Percentiles rank a stretch among this genome's conserved stretches.
Conservation (phyloP, 768 basidiomycete species). For the Sarcodon sp. region DNA sequence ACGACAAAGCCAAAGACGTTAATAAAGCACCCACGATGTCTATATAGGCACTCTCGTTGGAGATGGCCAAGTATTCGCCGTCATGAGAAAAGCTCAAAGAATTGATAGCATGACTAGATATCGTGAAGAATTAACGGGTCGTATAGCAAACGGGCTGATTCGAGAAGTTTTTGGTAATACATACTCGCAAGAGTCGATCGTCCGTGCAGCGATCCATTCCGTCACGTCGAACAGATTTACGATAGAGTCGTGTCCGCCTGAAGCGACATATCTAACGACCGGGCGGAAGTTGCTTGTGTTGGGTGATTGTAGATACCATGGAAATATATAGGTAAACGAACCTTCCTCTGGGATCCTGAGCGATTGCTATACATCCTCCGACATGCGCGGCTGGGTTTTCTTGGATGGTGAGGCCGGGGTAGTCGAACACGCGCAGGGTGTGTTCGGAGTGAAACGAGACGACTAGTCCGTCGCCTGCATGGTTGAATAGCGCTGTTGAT, state of each 20-base stretch:
- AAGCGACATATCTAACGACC: slow-evolving; percentile 45
- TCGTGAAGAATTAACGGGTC: not conserved
- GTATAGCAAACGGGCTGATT: slow-evolving; percentile 1
- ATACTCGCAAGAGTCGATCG: slow-evolving; percentile 73
- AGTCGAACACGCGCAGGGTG: slow-evolving; percentile 56
- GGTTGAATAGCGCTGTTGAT: slow-evolving; percentile 66
- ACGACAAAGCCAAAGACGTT: not conserved
- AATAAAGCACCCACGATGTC: slow-evolving; percentile 50
- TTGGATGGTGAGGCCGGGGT: slow-evolving; percentile 43
- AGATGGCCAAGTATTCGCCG: slow-evolving; percentile 74
- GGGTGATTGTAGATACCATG: not conserved
- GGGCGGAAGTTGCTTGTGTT: slow-evolving; percentile 1
- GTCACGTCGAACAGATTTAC: slow-evolving; percentile 68
- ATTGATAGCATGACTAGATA: slow-evolving; percentile 50
- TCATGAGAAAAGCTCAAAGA: slow-evolving; percentile 72
- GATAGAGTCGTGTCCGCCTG: slow-evolving; percentile 73
- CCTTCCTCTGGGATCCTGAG: slow-evolving; percentile 73
- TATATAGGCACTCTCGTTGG: slow-evolving; percentile 58
- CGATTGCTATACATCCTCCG: slow-evolving; percentile 66
- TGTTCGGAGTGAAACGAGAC: slow-evolving; percentile 52
- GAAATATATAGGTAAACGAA: slow-evolving; percentile 11
- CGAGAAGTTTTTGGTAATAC: slow-evolving; percentile 15
- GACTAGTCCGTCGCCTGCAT: slow-evolving; percentile 60
- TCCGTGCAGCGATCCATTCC: slow-evolving; percentile 73
- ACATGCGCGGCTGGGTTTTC: slow-evolving; percentile 67